Evolutionary conservation across 2,329 filamentous ascomycete species (phyloP), one percentile per base, ranked within the genome.

Genomic region (Westerdykella sp.): DNA sequence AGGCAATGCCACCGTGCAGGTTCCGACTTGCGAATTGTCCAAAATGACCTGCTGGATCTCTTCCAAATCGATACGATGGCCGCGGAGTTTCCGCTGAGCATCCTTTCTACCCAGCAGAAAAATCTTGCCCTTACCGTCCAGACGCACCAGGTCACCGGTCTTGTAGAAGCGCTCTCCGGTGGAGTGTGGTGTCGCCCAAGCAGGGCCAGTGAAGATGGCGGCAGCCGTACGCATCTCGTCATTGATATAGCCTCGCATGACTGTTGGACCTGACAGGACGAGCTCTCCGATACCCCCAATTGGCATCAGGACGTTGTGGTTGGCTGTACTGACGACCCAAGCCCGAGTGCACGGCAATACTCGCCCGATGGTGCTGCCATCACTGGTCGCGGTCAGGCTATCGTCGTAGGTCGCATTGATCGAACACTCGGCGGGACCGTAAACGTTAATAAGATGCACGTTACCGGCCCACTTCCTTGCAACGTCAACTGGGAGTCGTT

Each of bases 141-240:
- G 18, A 21, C 73, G 66, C 36, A 71, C 70, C 38, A 72, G 67
- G 14, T 77, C 74, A 0, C 73, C 75, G 1, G 74, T 72, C 7
- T 76, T 73, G 53, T 72, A 75, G 16, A 75, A 60, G 37, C 67
- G 69, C 4, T 70, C 73, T 13, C 72, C 72, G 4, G 57, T 55
- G 9, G 63, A 59, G n/a, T 75, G 60, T 0, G 72, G 73, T 51
- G 69, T 73, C 4, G 74, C 62, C 40, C 40, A 42, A n/a, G 40
- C n/a, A 60, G 75, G 73, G 47, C 71, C 73, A 54, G 70, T 67
- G 37, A 75, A 71, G 49, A 70, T 71, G 34, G 73, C 71, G 39
- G 75, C 73, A 21, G 18, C 18, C 18, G 18, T 21, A 21, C 18
- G 18, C 18, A 6, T 21, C 6, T 21, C 18, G 18, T 21, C 18